phyloP scores from a whole-genome alignment of 345 rosid genomes.

The Linum tenue region DNA sequence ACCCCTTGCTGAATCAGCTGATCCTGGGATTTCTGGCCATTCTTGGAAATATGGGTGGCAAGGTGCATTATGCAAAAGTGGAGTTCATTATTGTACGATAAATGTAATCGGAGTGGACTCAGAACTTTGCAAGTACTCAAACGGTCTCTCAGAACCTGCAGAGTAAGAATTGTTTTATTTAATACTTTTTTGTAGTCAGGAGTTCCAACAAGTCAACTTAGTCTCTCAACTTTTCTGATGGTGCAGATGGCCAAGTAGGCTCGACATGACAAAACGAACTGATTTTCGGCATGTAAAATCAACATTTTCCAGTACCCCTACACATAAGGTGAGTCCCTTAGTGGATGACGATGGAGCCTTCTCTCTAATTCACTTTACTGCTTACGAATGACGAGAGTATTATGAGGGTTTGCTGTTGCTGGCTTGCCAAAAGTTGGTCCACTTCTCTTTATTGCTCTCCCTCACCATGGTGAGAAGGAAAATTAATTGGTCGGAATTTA shows the following conservation, averaged over 20 bases:
- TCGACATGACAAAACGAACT: constrained; percentile 91
- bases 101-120: constrained; percentile 65
- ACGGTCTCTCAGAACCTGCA: constrained; percentile 63
- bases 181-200: constrained; percentile 13
- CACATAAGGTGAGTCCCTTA: constrained; percentile 58
- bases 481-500: no score
- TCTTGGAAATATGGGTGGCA: constrained; percentile 56
- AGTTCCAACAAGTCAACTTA: constrained; percentile 6
- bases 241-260: constrained; percentile 86
- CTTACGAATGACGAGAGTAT: background rate
- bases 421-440: no score
- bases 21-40: constrained; percentile 35
- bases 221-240: constrained; percentile 18
- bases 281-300: constrained; percentile 75
- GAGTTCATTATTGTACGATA: constrained; percentile 78
- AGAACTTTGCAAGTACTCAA: constrained; percentile 64
- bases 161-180: constrained; percentile 44
- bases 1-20: constrained; percentile 31
- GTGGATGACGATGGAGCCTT: background rate
- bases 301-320: constrained; percentile 60
- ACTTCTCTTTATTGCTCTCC: no score
- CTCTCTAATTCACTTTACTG: background rate
- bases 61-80: constrained; percentile 79
- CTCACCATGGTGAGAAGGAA: no score
- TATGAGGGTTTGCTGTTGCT: no score